Percentiles rank a stretch among this genome's conserved stretches.
These are phyloP conservation scores for Betula pendula DNA, from an alignment of 306 rosid genomes.

Conservation along the genomic window DNA sequence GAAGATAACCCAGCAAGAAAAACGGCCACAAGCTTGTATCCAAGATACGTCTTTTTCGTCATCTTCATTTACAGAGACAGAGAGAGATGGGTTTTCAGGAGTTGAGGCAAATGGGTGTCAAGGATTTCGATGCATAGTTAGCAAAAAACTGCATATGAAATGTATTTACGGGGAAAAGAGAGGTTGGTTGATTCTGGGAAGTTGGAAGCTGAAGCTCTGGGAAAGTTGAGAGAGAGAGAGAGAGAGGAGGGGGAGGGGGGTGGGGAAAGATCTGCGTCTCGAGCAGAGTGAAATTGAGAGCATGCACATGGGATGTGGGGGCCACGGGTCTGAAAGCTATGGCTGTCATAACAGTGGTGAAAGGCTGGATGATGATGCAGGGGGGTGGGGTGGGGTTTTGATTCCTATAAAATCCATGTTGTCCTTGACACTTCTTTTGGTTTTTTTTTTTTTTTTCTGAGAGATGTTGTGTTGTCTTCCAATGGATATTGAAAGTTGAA, in stretches of 20 bases:
- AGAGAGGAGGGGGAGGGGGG: background rate
- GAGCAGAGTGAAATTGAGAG: conserved; percentile 12
- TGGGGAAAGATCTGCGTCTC: background rate
- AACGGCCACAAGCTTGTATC: conserved; percentile 22
- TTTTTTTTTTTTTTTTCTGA: too few relatives aligned
- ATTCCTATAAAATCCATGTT: background rate
- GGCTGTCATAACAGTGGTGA: conserved; percentile 32
- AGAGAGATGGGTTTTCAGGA: background rate
- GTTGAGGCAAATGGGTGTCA: background rate
- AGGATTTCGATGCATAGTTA: background rate
- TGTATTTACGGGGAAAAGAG: background rate
- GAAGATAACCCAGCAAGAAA: conserved; percentile 33
- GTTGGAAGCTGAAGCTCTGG: background rate
- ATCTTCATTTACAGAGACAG: conserved; percentile 11
- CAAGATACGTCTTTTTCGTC: conserved; percentile 32
- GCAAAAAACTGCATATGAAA: background rate
- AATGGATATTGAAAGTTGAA: too few relatives aligned
- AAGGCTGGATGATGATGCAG: conserved; percentile 9
- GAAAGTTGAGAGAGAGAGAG: too few relatives aligned
- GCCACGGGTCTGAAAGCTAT: conserved; percentile 28
- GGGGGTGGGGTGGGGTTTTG: background rate
- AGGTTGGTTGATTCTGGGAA: background rate
- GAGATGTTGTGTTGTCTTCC: too few relatives aligned
- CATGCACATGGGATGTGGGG: conserved; percentile 56
- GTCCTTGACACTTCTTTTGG: too few relatives aligned